Conservation (phyloP, 176 grass and related monocot species). For the Saccharum spontaneum region DNA sequence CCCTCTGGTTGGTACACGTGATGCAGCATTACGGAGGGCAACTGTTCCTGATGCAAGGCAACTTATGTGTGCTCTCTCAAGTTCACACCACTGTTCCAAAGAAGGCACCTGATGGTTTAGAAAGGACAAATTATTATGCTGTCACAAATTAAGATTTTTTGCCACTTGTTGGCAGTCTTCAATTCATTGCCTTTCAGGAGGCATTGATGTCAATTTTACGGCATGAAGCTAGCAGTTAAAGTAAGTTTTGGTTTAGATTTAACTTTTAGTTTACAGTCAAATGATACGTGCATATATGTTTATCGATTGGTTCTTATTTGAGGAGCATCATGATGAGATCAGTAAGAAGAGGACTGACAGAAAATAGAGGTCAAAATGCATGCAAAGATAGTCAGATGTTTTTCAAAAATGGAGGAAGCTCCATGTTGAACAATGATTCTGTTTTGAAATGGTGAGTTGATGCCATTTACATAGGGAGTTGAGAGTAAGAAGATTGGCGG, state of each 20-base stretch:
- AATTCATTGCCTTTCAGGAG: background rate
- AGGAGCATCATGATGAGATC: background rate
- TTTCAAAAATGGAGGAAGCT: background rate
- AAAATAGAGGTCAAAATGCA: background rate
- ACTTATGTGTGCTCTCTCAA: slow-evolving; percentile 47
- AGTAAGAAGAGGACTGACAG: background rate
- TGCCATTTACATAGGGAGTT: background rate
- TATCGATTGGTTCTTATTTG: background rate
- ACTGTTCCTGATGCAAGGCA: slow-evolving; percentile 43
- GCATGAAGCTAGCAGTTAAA: background rate
- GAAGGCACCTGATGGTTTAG: slow-evolving; percentile 43
- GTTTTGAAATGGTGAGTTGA: background rate
- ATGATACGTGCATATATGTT: background rate
- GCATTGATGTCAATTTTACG: background rate
- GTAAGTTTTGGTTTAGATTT: background rate
- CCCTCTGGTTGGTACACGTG: slow-evolving; percentile 42
- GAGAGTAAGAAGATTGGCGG: background rate
- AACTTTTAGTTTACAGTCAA: background rate
- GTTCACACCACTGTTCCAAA: slow-evolving; percentile 45
- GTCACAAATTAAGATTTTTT: background rate
- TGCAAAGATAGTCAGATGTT: background rate
- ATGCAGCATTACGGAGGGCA: slow-evolving; percentile 51
- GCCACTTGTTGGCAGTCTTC: background rate
- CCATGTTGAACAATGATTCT: background rate
- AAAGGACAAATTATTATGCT: background rate